Base-by-base conservation (phyloP, 768 basidiomycete genomes). In the Amanita fuliginea region DNA sequence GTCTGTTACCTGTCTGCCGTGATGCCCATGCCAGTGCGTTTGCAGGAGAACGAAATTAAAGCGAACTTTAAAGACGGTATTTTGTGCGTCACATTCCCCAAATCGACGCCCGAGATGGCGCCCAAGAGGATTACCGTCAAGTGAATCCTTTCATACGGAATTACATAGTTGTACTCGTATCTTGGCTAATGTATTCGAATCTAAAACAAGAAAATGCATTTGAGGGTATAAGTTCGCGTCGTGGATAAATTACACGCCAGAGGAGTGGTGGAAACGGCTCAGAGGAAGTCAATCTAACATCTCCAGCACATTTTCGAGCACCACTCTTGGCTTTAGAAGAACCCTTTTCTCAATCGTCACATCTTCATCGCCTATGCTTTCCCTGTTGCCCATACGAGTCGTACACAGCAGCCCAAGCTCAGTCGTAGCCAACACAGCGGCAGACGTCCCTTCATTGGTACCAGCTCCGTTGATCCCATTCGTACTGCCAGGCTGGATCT, bases 291-390 rank as follows among this genome's bases (percentile, higher is more conserved):
- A 59, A 41, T 67, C 63, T 53, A 75, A 60, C 21, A 71, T 66
- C 46, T 73, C 72, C 46, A 74, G 55, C 8, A 84, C 81, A n/a
- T 79, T 80, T 58, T 87, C 84, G 49, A 87, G 63, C 35, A 88
- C 77, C 3, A 87, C 83, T 61, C 84, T 87, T n/a, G 86, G 84
- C 59, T 71, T 71, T 51, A 87, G 65, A 44, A 88, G 63, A 47
- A 80, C 62, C 56, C 80, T 73, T 53, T 73, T 71, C 46, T 86
- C 85, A 37, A 78, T 61, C 21, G 56, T 61, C 30, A 69, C 73
- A 26, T 70, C 75, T 10, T 60, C 62, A 32, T 58, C 59, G 30
- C 57, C 57, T 14, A 54, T 36, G 39, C 49, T 54, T 19, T 60
- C 60, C 34, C 51, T 56, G 44, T 44, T 57, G 36, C 62, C 63